Conservation (phyloP, 2,329 filamentous ascomycete genomes). For the Aspergillus sp. region DNA sequence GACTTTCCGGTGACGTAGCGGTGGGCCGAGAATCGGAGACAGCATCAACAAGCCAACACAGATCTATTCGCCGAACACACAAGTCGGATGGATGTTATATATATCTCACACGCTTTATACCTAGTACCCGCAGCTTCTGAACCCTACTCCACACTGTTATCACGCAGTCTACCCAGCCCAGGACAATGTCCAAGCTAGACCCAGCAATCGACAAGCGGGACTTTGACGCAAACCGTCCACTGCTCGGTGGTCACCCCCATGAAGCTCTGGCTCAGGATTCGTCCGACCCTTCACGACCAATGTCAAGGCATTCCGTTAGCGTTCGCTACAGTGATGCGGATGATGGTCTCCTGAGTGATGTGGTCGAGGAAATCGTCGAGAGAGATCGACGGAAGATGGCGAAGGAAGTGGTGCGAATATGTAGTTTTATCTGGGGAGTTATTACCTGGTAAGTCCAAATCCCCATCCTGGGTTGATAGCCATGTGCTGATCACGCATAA, state of each 20-base stretch:
- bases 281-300: constrained; percentile 27
- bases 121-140: no score
- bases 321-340: constrained; percentile 19
- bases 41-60: constrained; percentile 18
- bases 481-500: neutral
- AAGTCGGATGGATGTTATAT: neutral
- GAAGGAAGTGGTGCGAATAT: constrained; percentile 52
- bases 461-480: neutral
- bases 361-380: constrained; percentile 60
- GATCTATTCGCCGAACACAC: neutral
- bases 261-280: constrained; percentile 14
- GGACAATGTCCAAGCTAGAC: constrained; percentile 23
- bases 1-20: constrained; percentile 20
- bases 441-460: constrained; percentile 51
- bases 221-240: constrained; percentile 44
- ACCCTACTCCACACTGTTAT: no score
- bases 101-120: no score
- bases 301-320: constrained; percentile 19
- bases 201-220: constrained; percentile 45
- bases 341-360: constrained; percentile 57
- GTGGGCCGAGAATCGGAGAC: constrained; percentile 14
- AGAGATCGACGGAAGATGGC: constrained; percentile 56
- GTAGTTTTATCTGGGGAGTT: constrained; percentile 61
- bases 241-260: constrained; percentile 21
- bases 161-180: neutral